Conservation (phyloP, 1,139 yeast genomes). For the Saccharomyces pastorianus region DNA sequence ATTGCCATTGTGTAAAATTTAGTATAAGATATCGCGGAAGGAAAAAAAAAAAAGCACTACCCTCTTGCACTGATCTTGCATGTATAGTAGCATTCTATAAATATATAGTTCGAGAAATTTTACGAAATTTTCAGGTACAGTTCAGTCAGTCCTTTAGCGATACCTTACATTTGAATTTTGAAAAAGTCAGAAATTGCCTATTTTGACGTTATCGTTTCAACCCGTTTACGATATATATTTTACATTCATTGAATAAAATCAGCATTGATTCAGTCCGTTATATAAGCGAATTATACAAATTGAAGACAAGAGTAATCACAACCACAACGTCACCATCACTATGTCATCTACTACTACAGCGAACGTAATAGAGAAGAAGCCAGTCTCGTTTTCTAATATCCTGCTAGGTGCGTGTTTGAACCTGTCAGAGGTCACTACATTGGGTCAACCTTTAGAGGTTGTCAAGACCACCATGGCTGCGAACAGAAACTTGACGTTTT, state of each 20-base stretch:
- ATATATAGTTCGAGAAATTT: neutral
- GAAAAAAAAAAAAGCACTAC: neutral
- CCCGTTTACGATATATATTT: neutral
- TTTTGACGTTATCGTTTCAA: neutral
- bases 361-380: slow-evolving; percentile 51
- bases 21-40: neutral
- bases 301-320: neutral
- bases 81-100: neutral
- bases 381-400: slow-evolving; percentile 81
- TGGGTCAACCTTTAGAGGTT: slow-evolving; percentile 96
- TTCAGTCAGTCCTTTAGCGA: neutral
- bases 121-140: neutral
- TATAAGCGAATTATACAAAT: neutral
- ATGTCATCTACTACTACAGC: slow-evolving; percentile 1
- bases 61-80: neutral
- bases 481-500: slow-evolving; percentile 62
- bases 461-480: slow-evolving; percentile 98
- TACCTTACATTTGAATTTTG: neutral
- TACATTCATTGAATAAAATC: neutral
- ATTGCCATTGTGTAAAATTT: neutral
- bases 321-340: neutral
- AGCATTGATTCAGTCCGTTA: neutral
- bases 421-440: slow-evolving; percentile 84
- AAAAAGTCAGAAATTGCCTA: neutral
- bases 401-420: slow-evolving; percentile 90